phyloP scores from a whole-genome alignment of 2,329 filamentous ascomycete species.

The Neopestalotiopsis sp. region DNA sequence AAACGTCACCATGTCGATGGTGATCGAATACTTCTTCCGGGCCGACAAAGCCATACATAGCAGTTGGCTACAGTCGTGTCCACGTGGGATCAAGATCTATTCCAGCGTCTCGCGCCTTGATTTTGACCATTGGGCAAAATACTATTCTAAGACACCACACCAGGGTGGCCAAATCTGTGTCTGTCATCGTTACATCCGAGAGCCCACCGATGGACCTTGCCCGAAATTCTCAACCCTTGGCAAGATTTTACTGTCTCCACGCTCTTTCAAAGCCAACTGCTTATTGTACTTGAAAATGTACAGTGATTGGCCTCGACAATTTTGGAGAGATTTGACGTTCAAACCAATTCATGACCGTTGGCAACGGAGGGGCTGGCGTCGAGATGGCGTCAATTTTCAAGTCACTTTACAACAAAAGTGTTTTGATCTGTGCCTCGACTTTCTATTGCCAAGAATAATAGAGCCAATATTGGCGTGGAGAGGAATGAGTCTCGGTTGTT shows the following conservation, averaged over 20 bases:
- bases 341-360: too few relatives aligned
- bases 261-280: neutral
- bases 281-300: neutral
- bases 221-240: neutral
- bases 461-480: too few relatives aligned
- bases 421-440: too few relatives aligned
- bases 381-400: too few relatives aligned
- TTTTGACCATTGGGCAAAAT: too few relatives aligned
- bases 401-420: too few relatives aligned
- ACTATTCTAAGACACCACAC: neutral
- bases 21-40: neutral
- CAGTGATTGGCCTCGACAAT: too few relatives aligned
- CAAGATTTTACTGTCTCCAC: neutral
- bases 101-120: too few relatives aligned
- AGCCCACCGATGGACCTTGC: neutral
- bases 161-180: neutral
- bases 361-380: too few relatives aligned
- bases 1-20: neutral
- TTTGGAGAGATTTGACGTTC: too few relatives aligned
- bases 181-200: neutral
- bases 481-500: too few relatives aligned
- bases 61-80: neutral
- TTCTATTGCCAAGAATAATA: too few relatives aligned
- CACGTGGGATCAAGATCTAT: neutral
- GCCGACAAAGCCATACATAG: neutral